A percentile compares a stretch with the other conserved stretches of the same genome.
phyloP scores from a whole-genome alignment of 2,329 filamentous ascomycete genomes.

The Claviceps sp. region DNA sequence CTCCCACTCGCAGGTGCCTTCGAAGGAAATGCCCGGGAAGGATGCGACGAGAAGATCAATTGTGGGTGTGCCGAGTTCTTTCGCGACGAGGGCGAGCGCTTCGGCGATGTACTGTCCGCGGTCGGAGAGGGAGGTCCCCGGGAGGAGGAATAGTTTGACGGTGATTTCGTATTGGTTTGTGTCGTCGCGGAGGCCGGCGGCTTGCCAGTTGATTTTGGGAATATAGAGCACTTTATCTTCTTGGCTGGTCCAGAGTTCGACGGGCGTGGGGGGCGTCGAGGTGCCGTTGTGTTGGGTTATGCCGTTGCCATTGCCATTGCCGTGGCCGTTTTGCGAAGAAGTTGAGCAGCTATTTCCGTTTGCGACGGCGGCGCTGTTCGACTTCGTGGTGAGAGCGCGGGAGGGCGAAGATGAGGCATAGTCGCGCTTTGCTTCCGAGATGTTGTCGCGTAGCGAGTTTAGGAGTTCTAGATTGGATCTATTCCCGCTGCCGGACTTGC shows the following conservation, averaged over 20 bases:
- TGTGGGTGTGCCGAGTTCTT: conserved; percentile 59
- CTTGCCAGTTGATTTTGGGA: conserved; percentile 61
- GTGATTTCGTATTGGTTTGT: conserved; percentile 82
- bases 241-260: conserved; percentile 54
- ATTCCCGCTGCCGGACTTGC: conserved; percentile 53
- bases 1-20: conserved; percentile 78
- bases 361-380: conserved; percentile 17
- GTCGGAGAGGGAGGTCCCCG: conserved; percentile 48
- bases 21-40: conserved; percentile 86
- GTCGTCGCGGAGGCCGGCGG: conserved; percentile 65
- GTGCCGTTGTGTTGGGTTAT: conserved; percentile 12
- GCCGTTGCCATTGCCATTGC: conserved; percentile 14
- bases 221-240: conserved; percentile 54
- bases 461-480: conserved; percentile 91
- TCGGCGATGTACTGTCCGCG: conserved; percentile 61
- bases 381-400: not conserved
- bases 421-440: conserved; percentile 58
- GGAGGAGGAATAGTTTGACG: conserved; percentile 87
- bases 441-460: conserved; percentile 74
- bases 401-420: conserved; percentile 23
- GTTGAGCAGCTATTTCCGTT: conserved; percentile 10
- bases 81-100: conserved; percentile 66
- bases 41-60: conserved; percentile 86
- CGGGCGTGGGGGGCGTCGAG: conserved; percentile 13
- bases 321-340: conserved; percentile 10